These are phyloP conservation scores for Debaryomyces nepalensis DNA, from an alignment of 1,139 yeast species.

Conservation along the genomic window DNA sequence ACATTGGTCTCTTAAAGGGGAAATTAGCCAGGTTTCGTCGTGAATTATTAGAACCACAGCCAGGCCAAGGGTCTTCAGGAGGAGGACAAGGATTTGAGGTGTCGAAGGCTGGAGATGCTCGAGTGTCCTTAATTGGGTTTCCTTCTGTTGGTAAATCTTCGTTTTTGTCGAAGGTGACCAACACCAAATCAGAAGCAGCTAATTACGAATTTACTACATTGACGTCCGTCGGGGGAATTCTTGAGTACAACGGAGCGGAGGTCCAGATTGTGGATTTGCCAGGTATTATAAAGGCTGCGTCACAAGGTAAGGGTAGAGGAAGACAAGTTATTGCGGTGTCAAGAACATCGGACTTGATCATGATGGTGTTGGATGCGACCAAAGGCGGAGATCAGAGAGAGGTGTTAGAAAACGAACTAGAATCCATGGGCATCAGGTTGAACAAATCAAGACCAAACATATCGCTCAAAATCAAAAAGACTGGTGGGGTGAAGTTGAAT, in stretches of 20 bases:
- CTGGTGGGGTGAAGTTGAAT: slow-evolving; percentile 90
- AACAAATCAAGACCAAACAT: slow-evolving; percentile 85
- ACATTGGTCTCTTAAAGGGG: slow-evolving; percentile 90
- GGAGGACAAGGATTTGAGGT: slow-evolving; percentile 94
- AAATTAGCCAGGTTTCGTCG: slow-evolving; percentile 93
- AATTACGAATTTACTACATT: slow-evolving; percentile 94
- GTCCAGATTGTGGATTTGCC: slow-evolving; percentile 96
- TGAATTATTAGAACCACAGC: slow-evolving; percentile 88
- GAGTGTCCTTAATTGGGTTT: slow-evolving; percentile 93
- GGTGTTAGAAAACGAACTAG: slow-evolving; percentile 86
- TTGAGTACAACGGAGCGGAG: slow-evolving; percentile 95
- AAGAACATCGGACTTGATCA: slow-evolving; percentile 87
- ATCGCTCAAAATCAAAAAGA: slow-evolving; percentile 73
- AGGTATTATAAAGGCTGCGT: slow-evolving; percentile 95
- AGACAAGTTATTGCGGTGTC: slow-evolving; percentile 96
- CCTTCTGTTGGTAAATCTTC: slow-evolving; percentile 98
- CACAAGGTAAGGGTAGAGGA: slow-evolving; percentile 98
- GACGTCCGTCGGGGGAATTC: slow-evolving; percentile 94
- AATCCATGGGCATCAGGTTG: slow-evolving; percentile 89
- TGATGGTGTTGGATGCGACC: slow-evolving; percentile 96
- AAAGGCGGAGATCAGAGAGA: slow-evolving; percentile 87
- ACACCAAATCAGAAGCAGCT: slow-evolving; percentile 93
- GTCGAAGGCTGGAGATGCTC: slow-evolving; percentile 93
- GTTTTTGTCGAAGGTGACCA: slow-evolving; percentile 81
- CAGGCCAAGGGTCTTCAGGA: slow-evolving; percentile 67